These are phyloP conservation scores for Globisporangium barbulae DNA, from an alignment of 352 stramenopile genomes.

Conservation along the genomic window DNA sequence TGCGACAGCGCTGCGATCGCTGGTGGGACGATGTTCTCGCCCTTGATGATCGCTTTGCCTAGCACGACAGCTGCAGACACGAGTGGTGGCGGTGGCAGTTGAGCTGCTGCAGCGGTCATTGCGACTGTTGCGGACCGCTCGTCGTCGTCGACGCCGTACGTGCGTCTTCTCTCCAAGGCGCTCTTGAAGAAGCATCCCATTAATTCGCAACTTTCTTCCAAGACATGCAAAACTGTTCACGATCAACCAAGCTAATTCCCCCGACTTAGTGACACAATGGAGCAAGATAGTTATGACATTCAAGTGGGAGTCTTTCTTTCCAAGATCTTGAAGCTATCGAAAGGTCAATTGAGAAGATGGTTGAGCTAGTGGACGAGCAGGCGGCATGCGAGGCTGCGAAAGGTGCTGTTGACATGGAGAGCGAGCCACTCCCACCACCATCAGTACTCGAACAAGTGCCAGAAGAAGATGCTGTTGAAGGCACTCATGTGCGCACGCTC, in stretches of 20 bases:
- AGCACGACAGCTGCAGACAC: neutral
- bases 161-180: no score
- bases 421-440: no score
- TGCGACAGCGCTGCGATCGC: neutral
- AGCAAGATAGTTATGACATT: no score
- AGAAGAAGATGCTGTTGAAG: neutral
- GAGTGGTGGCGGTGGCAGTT: neutral
- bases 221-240: no score
- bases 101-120: no score
- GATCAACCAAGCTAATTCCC: no score
- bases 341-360: neutral
- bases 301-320: neutral
- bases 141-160: no score
- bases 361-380: neutral
- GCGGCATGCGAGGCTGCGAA: neutral
- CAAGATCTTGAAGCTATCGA: conserved; percentile 8
- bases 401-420: neutral
- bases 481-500: neutral
- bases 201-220: no score
- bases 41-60: no score
- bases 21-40: neutral
- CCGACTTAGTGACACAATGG: no score
- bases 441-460: neutral
- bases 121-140: no score
- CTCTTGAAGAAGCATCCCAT: no score